phyloP scores from a whole-genome alignment of 2,329 filamentous ascomycete genomes.

The Cercospora sp. region DNA sequence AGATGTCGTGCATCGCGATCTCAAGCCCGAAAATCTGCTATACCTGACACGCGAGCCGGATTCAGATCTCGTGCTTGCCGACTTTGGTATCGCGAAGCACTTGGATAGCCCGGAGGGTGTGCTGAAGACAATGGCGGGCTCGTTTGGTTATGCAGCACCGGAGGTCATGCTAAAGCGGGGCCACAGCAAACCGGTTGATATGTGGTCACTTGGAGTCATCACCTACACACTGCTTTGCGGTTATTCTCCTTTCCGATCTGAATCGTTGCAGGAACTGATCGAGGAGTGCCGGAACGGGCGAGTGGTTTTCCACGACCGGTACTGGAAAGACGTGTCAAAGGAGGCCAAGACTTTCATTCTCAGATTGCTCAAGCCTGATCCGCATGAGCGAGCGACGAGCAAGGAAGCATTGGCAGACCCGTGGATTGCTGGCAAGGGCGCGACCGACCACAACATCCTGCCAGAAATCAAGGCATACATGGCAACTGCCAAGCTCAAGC shows the following conservation, averaged over 20 bases:
- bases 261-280: constrained; percentile 88
- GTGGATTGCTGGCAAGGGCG: constrained; percentile 89
- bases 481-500: constrained; percentile 83
- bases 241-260: constrained; percentile 95
- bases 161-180: constrained; percentile 98
- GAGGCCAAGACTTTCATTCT: constrained; percentile 96
- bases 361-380: constrained; percentile 74
- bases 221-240: constrained; percentile 97
- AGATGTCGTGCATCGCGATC: constrained; percentile 94
- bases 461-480: constrained; percentile 96
- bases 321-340: constrained; percentile 95
- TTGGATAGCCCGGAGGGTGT: constrained; percentile 87
- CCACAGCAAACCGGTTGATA: constrained; percentile 96
- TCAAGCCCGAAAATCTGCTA: constrained; percentile 96
- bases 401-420: constrained; percentile 36
- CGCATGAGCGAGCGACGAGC: constrained; percentile 74
- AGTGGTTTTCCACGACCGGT: constrained; percentile 94
- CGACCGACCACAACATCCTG: constrained; percentile 93
- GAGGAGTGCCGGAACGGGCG: constrained; percentile 84
- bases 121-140: constrained; percentile 96
- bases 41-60: constrained; percentile 77
- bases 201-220: constrained; percentile 99
- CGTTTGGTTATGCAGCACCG: constrained; percentile 94
- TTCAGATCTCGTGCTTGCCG: constrained; percentile 88
- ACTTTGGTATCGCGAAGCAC: constrained; percentile 99